phyloP scores from a whole-genome alignment of 805 yeast genomes.

The Candida quercuum region DNA sequence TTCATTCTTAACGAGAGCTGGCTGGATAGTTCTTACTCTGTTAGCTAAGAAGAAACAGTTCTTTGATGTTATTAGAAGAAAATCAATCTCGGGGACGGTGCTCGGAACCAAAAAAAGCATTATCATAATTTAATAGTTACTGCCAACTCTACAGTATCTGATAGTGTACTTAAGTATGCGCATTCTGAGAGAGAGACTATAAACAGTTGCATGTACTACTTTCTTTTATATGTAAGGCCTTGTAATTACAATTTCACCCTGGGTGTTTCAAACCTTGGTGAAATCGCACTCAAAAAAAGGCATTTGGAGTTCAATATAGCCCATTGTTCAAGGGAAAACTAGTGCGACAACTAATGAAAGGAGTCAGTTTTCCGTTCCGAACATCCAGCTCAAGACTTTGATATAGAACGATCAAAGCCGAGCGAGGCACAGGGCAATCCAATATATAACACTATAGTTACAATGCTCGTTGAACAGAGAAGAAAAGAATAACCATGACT shows the following conservation, averaged over 20 bases:
- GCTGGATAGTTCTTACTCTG: too few relatives aligned
- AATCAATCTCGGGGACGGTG: too few relatives aligned
- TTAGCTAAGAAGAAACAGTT: too few relatives aligned
- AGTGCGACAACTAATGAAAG: not conserved
- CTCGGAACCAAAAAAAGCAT: too few relatives aligned
- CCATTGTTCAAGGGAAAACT: constrained; percentile 30
- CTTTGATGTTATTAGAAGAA: too few relatives aligned
- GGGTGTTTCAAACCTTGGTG: constrained; percentile 26
- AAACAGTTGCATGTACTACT: not conserved
- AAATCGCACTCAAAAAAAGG: constrained; percentile 59
- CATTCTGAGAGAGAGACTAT: too few relatives aligned
- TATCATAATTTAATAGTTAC: too few relatives aligned
- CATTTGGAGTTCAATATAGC: constrained; percentile 35
- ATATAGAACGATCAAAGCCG: constrained; percentile 33
- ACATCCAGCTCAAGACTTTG: constrained; percentile 62
- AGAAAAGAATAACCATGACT: not conserved
- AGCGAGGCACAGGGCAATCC: constrained; percentile 60
- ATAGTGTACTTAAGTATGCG: too few relatives aligned
- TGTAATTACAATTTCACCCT: constrained; percentile 25
- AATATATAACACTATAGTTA: not conserved
- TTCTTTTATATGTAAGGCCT: constrained; percentile 15
- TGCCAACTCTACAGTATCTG: too few relatives aligned
- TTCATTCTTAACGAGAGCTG: constrained; percentile 21
- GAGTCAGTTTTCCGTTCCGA: not conserved
- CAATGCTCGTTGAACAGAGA: too few relatives aligned